Evolutionary conservation across 768 basidiomycete genomes (phyloP), one percentile per base, ranked within the genome.

Genomic region (Sarcomyxa edulis): DNA sequence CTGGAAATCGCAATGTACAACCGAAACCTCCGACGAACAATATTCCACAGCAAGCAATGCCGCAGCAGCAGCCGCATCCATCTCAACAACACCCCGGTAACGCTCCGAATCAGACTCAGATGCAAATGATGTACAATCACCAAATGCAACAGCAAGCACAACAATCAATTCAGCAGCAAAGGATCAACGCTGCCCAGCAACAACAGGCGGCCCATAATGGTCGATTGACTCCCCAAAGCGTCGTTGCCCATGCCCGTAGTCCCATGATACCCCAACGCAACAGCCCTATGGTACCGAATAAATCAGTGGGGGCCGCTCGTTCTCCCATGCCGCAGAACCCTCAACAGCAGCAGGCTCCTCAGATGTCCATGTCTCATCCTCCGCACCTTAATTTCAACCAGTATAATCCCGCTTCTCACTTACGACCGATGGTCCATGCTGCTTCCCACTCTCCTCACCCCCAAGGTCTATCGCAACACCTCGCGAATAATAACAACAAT

Each of bases 231-330:
- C 56, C 53, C 4, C 62, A 58, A 46, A 33, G 43, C 37, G 47
- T 49, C 11, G 37, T 21, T 22, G 30, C 48, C n/a, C 46, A 45
- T 22, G 36, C 44, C 2, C 48, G 48, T 27, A 49, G 41, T 14
- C 48, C 46, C 7, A 45, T 50, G 44, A 34, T 37, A n/a, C 34
- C 46, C 9, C 48, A 49, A 18, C 59, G 66, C 8, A 56, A 44
- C 29, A 70, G 68, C 37, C 71, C 71, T 1, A 47, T 62, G 44
- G 53, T 61, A 8, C 40, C 52, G 20, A 61, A 56, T 19, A 64
- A 62, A 36, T 49, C 53, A 10, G 41, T 60, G 11, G n/a, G n/a
- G n/a, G 52, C 55, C 10, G 51, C 60, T 20, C 53, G 43, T 28
- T 59, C 59, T 3, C 60, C 59, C 2, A 50, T 62, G 52, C 56